Base-by-base conservation (phyloP, 352 stramenopile genomes). In the Blastocystis sp. region DNA sequence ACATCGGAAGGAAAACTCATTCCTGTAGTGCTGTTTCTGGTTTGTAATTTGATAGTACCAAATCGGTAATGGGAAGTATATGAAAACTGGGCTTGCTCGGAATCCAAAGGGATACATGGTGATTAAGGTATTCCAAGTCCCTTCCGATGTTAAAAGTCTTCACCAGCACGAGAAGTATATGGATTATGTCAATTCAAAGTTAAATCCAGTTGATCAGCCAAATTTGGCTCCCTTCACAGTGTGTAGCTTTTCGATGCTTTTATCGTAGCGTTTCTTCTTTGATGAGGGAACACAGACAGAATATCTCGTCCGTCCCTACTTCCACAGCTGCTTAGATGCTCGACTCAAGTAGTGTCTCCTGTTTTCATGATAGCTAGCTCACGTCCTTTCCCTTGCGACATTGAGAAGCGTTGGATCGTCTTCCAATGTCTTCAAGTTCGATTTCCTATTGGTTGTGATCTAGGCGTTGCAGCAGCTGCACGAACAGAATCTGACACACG, bases 401-500 rank as follows among this genome's bases (percentile, higher is more conserved):
- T 97, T 79, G 96, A 98, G 92, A 98, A 98, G 92, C 95, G 96
- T 43, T 99, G 95, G 95, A 97, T 99, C 66, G 93, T 95, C 5
- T 98, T 97, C 91, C 97, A 98, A 91, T 92, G 98, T 69, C 90
- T 80, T 61, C 39, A 80, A 41, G 70, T 80, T 23, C 6, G 26
- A 29, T 18, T n/a, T 61, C 15, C 13, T 11, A 15, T 6, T 20
- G 26, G 1, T 39, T 6, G 3, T 61, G 15, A 15, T 98, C 1
- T 92, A 93, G 64, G 95, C 96, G 18, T 90, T 98, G 11, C 94
- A 98, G 82, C 94, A 97, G 89, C 94, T 95, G 62, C 96, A 98
- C 90, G 91, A 92, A 20, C 95, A 94, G 37, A 94, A 94, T 1
- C 94, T 98, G 50, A 96, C 94, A 77, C 97, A 99, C 90, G 96